Conservation (phyloP, 352 stramenopile species). For the Phytophthora palmivora region DNA sequence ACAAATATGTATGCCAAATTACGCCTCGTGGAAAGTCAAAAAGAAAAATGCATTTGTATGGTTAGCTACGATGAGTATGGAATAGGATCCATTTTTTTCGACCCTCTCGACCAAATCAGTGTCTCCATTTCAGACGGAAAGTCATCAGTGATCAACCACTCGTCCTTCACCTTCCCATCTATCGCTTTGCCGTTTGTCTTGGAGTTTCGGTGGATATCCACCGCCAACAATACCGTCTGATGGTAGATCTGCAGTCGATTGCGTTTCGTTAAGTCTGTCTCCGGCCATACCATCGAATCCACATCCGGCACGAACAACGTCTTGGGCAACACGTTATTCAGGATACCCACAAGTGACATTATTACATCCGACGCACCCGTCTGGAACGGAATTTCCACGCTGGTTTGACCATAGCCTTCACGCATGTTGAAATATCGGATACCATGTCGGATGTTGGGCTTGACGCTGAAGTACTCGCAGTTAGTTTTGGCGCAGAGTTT, state of each 20-base stretch:
- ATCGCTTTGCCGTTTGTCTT: constrained; percentile 47
- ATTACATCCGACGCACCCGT: constrained; percentile 57
- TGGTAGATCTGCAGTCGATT: constrained; percentile 61
- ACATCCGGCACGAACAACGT: constrained; percentile 50
- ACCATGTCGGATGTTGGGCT: constrained; percentile 56
- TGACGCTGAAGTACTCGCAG: constrained; percentile 63
- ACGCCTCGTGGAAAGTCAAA: too few relatives aligned
- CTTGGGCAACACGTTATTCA: constrained; percentile 60
- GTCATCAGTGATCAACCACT: constrained; percentile 14
- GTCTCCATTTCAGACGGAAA: constrained; percentile 30
- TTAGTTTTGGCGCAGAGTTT: constrained; percentile 50
- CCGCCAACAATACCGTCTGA: constrained; percentile 43
- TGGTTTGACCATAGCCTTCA: constrained; percentile 52
- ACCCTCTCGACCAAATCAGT: neutral
- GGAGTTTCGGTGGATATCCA: constrained; percentile 58
- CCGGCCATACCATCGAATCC: constrained; percentile 28
- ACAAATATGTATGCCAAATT: too few relatives aligned
- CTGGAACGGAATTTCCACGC: constrained; percentile 54
- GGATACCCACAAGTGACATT: constrained; percentile 54
- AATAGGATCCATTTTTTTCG: too few relatives aligned
- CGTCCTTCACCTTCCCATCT: constrained; percentile 16
- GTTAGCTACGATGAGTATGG: too few relatives aligned
- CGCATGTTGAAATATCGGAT: constrained; percentile 75
- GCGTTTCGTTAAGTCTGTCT: constrained; percentile 34
- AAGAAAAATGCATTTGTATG: too few relatives aligned